Conservation (phyloP, 768 basidiomycete genomes). For the Amanita fuliginea region DNA sequence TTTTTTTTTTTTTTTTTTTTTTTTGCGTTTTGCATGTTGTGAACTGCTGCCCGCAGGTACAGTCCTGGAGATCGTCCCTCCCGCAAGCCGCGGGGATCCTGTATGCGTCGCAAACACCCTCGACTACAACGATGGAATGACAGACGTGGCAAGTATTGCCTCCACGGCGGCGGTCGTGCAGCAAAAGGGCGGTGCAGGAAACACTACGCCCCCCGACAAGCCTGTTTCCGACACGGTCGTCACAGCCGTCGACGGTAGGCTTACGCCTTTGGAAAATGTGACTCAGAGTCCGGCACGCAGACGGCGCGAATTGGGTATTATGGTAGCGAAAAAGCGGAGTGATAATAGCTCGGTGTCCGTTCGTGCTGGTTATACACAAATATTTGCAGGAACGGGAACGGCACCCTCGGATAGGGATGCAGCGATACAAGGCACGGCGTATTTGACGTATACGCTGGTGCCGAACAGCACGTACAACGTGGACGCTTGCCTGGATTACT, state of each 20-base stretch:
- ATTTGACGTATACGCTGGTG: slow-evolving; percentile 33
- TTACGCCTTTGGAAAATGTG: slow-evolving; percentile 15
- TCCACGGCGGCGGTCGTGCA: slow-evolving; percentile 23
- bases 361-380: slow-evolving; percentile 21
- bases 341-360: slow-evolving; percentile 8
- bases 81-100: background rate
- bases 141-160: slow-evolving; percentile 23
- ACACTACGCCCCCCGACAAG: slow-evolving; percentile 19
- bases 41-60: background rate
- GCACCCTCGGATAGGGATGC: slow-evolving; percentile 25
- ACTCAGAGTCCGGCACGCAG: background rate
- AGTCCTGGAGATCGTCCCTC: background rate
- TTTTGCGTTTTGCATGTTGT: background rate
- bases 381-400: slow-evolving; percentile 29
- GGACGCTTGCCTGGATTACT: slow-evolving; percentile 30
- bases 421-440: slow-evolving; percentile 36
- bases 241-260: slow-evolving; percentile 33
- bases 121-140: slow-evolving; percentile 6
- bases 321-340: slow-evolving; percentile 2
- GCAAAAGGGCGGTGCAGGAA: slow-evolving; percentile 26
- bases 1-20: too few relatives aligned
- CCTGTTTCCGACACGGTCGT: slow-evolving; percentile 25
- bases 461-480: slow-evolving; percentile 28
- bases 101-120: background rate
- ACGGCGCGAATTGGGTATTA: slow-evolving; percentile 1